Evolutionary conservation across 371 early-diverging fungal species (phyloP), one percentile per base, ranked within the genome.

Genomic region (Mucor plumbeus): DNA sequence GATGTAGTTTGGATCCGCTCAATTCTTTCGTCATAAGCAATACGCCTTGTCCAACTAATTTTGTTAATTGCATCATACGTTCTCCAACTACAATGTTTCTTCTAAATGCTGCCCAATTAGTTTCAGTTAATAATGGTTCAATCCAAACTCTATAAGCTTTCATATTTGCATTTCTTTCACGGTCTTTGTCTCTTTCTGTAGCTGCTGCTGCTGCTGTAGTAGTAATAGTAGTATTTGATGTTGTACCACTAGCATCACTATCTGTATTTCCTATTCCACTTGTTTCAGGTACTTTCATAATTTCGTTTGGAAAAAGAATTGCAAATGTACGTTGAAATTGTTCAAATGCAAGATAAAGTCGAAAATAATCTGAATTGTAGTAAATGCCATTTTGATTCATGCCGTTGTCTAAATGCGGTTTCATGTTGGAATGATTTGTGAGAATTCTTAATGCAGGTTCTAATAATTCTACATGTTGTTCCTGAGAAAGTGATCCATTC

Each of bases 351-450:
- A 83, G 62, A 39, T 79, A 83, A 0, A 83, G 67, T 61, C 80
- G 67, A 68, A 74, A 83, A 36, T 83, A 83, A 62, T 83, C 83
- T n/a, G 76, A 72, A 36, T 83, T 83, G 77, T 83, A 83, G 47
- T 83, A 77, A 13, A 83, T 83, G 40, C 83, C 83, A 39, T 83
- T 83, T 54, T 83, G 83, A 48, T 83, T 83, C 83, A 81, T 80
- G 35, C 83, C 83, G 36, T 83, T 83, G 19, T 81, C 81, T 10
- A 77, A 59, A 69, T 83, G 83, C 5, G 83, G 83, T 33, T 83
- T 83, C 78, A 79, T 79, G 33, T 81, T 83, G 13, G 81, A 75
- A 38, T 79, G 80, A 13, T 63, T 61, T 8, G 76, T 77, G 4
- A 83, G 67, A 10, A 79, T 74, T n/a, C 70, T 65, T 14, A 81